Evolutionary conservation across 1,284 basidiomycete species (phyloP), one percentile per base, ranked within the genome.

Genomic region (Paramarasmius palmivorus): DNA sequence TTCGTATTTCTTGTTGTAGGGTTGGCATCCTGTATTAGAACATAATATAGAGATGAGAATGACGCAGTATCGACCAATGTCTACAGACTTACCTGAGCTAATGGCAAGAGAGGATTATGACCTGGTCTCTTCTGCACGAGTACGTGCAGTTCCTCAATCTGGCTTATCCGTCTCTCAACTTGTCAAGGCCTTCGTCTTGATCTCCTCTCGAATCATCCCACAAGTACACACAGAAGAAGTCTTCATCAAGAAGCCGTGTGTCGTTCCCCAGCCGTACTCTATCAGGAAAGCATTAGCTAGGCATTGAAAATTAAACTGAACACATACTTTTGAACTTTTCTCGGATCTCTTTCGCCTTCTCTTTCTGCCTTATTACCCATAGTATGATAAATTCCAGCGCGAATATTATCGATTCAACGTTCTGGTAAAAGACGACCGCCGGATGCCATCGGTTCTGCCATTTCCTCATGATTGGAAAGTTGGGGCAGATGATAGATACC

Each of bases 401-500:
- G 39, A 60, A 57, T 1, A 66, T 4, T 57, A 66, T 67, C n/a
- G n/a, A 2, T 69, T 50, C 7, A 26, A 54, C 53, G 7, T 64
- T 29, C 49, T 42, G 49, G 35, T 37, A 12, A 49, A 19, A 8
- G 5, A 2, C 15, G 6, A 0, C 52, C 19, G n/a, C 54, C 52
- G 7, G 56, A 36, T 1, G 63, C 57, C 4, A n/a, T n/a, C n/a
- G n/a, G n/a, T n/a, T 47, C 49, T 5, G 8, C 39, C n/a, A 9
- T 10, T 40, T 17, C n/a, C n/a, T n/a, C n/a, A n/a, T n/a, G n/a
- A n/a, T 10, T 32, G 70, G 71, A 26, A 71, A 51, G 40, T 74
- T 72, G 1, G 70, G 73, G 48, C 67, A 73, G 0, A 64, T 56
- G 34, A 70, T 65, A 3, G 73, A 60, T 1, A 69, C 71, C 0